A percentile compares a stretch with the other conserved stretches of the same genome.
phyloP scores from a whole-genome alignment of 257 asterid genomes.

The Plantago major region DNA sequence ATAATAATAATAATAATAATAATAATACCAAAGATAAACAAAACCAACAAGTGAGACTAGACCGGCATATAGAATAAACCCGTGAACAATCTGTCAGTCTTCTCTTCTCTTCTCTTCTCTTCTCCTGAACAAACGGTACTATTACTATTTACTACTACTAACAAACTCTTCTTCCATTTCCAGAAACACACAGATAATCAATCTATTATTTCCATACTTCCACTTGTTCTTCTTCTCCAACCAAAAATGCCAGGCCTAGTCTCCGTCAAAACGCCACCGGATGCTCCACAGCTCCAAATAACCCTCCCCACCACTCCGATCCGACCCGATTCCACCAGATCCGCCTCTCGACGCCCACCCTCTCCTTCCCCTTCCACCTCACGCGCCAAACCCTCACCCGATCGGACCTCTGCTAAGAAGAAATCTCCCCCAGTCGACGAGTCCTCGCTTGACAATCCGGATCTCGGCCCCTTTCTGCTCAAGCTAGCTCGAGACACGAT shows the following conservation, averaged over 20 bases:
- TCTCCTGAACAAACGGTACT: too few species aligned
- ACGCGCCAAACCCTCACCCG: constrained; percentile 87
- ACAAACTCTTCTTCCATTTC: too few species aligned
- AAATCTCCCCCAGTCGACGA: constrained; percentile 72
- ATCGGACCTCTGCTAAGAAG: constrained; percentile 28
- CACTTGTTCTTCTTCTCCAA: too few species aligned
- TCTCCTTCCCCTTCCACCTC: constrained; percentile 93
- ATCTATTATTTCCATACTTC: too few species aligned
- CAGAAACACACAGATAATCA: too few species aligned
- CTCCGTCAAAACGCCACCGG: constrained; percentile 80
- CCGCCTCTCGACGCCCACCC: constrained; percentile 77
- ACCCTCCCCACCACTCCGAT: constrained; percentile 57
- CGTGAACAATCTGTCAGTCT: too few species aligned
- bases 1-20: too few species aligned
- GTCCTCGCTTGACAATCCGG: constrained; percentile 90
- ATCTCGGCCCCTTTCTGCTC: constrained; percentile 90
- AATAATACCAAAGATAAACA: too few species aligned
- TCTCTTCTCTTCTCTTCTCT: too few species aligned
- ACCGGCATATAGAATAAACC: too few species aligned
- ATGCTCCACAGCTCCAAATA: constrained; percentile 61
- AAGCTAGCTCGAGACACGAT: constrained; percentile 90
- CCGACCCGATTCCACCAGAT: constrained; percentile 53
- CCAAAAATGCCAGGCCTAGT: constrained; percentile 79
- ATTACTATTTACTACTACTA: too few species aligned
- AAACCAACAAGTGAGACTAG: too few species aligned